A percentile compares a stretch with the other conserved stretches of the same genome.
These are phyloP conservation scores for Xylaria curta DNA, from an alignment of 495 filamentous ascomycete species.

Conservation along the genomic window DNA sequence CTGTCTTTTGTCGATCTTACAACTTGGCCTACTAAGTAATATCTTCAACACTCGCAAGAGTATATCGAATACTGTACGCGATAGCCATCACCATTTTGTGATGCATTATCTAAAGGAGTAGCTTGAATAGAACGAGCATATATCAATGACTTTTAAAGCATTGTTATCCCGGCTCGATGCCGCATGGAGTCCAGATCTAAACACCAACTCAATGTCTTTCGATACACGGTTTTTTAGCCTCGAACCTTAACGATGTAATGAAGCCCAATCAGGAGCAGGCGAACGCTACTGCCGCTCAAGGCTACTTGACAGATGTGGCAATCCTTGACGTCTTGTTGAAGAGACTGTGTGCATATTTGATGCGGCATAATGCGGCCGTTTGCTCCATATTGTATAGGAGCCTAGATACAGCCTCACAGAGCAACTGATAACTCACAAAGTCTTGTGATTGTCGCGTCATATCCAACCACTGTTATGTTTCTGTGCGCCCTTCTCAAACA, in stretches of 20 bases:
- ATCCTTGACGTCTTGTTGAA: background rate
- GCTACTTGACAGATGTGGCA: background rate
- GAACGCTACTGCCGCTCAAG: background rate
- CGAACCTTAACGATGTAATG: background rate
- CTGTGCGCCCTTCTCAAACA: background rate
- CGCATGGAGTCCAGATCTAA: background rate
- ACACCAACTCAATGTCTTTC: background rate
- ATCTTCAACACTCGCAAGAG: background rate
- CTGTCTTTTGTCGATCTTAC: conserved; percentile 13
- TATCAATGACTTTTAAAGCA: background rate
- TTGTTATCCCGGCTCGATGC: too few species aligned
- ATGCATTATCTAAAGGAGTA: background rate
- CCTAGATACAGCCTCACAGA: background rate
- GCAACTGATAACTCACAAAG: background rate
- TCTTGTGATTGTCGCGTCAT: background rate
- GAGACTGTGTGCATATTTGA: background rate
- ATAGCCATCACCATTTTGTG: background rate
- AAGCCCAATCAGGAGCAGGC: background rate
- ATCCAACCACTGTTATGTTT: background rate
- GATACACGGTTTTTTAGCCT: background rate
- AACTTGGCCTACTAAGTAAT: background rate
- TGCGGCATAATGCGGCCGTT: background rate
- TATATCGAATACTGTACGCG: background rate
- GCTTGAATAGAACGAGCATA: background rate
- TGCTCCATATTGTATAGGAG: background rate